Percentiles rank a stretch among this genome's conserved stretches.
Evolutionary conservation across 2,329 filamentous ascomycete species (phyloP).

Genomic region (Aspergillus nomiae): DNA sequence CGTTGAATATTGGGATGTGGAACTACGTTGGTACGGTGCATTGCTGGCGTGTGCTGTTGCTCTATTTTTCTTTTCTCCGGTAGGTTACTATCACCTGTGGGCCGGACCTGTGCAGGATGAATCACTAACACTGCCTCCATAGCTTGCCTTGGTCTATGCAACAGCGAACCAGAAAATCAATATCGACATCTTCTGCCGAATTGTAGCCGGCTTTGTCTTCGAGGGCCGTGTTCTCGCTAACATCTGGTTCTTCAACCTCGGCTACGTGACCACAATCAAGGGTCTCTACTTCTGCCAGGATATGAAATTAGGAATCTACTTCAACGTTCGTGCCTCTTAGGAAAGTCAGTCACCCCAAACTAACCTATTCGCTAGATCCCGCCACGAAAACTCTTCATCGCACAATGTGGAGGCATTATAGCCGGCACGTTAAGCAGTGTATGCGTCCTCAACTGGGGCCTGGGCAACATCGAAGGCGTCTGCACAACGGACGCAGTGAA

Average conservation of each 20-base stretch:
- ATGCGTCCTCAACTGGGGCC: conserved; percentile 48
- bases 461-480: conserved; percentile 45
- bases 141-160: conserved; percentile 29
- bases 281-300: conserved; percentile 30
- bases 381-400: conserved; percentile 50
- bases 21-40: conserved; percentile 30
- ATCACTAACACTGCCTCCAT: not conserved
- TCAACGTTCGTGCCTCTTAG: conserved; percentile 14
- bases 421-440: conserved; percentile 48
- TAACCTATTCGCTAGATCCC: conserved; percentile 31
- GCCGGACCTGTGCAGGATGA: accelerated
- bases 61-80: conserved; percentile 26
- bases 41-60: conserved; percentile 26
- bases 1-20: conserved; percentile 27
- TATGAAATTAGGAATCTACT: conserved; percentile 32
- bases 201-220: conserved; percentile 33
- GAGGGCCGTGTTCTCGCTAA: conserved; percentile 36
- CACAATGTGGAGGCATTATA: conserved; percentile 51
- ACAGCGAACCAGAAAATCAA: conserved; percentile 31
- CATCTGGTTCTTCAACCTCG: conserved; percentile 29
- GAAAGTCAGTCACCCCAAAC: conserved; percentile 24
- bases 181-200: conserved; percentile 31
- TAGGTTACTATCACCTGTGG: conserved; percentile 2
- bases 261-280: conserved; percentile 17
- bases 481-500: conserved; percentile 58